Evolutionary conservation across 1,284 basidiomycete species (phyloP).

Genomic region (Cronartium quercuum): DNA sequence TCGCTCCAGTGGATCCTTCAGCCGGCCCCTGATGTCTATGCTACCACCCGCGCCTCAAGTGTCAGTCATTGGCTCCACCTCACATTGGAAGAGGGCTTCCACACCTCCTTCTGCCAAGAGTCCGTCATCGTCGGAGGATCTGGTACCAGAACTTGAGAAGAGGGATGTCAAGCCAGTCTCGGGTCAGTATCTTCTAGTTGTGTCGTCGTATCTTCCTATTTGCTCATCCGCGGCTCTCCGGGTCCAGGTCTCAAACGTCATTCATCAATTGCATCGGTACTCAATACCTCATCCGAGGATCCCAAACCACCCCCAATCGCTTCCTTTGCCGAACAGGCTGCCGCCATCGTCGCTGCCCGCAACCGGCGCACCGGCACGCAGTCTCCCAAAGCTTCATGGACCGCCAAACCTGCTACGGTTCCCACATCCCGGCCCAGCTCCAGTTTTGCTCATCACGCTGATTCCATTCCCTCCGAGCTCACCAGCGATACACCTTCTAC

Average conservation of each 20-base stretch:
- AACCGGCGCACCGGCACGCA: constrained; percentile 15
- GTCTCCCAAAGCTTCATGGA: neutral
- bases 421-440: neutral
- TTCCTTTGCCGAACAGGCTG: constrained; percentile 38
- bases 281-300: neutral
- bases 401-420: neutral
- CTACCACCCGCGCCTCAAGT: constrained; percentile 7
- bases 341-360: constrained; percentile 31
- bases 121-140: constrained; percentile 6
- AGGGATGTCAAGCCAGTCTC: neutral
- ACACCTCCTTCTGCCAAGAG: constrained; percentile 6
- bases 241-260: neutral
- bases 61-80: constrained; percentile 14
- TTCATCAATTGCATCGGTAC: neutral
- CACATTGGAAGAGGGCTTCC: constrained; percentile 20
- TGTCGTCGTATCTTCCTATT: neutral
- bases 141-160: neutral
- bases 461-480: neutral
- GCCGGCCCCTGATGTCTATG: neutral
- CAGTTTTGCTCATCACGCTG: neutral
- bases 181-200: neutral
- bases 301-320: neutral
- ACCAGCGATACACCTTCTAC: neutral
- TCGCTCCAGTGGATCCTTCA: neutral
- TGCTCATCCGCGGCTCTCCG: neutral